Evolutionary conservation across 441 rosid genomes (phyloP).

Genomic region (Aleurites moluccanus): DNA sequence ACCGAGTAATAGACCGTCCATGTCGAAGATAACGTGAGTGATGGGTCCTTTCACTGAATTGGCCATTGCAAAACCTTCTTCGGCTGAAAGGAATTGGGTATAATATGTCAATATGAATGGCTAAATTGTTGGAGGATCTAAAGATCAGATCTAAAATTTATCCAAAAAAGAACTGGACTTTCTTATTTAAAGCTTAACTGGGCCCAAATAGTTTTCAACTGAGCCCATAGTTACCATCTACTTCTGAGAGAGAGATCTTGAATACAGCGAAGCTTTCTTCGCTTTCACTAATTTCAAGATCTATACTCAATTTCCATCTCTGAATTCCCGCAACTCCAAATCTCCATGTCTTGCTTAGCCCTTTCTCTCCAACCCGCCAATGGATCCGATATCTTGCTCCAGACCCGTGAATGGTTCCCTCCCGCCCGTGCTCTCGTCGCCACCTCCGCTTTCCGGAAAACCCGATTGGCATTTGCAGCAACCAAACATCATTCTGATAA

Average conservation of each 20-base stretch:
- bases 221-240: no score
- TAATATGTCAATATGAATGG: neutral
- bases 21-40: constrained; percentile 89
- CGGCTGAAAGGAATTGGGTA: neutral
- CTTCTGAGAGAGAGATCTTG: no score
- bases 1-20: constrained; percentile 96
- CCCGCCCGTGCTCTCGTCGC: constrained; percentile 90
- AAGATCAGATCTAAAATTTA: no score
- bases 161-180: no score
- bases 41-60: constrained; percentile 40
- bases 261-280: no score
- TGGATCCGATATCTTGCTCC: constrained; percentile 84
- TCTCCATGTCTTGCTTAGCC: constrained; percentile 73
- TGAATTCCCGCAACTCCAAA: neutral
- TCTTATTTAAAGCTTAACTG: no score
- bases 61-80: constrained; percentile 13
- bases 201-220: no score
- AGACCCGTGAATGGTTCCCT: constrained; percentile 92
- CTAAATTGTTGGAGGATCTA: neutral
- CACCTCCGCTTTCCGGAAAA: constrained; percentile 84
- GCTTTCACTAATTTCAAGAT: neutral
- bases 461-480: constrained; percentile 69
- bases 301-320: neutral
- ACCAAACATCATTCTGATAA: constrained; percentile 38
- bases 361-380: constrained; percentile 83